Conservation (phyloP, 1,139 yeast genomes). For the Nakaseomyces kungkrabaensis region DNA sequence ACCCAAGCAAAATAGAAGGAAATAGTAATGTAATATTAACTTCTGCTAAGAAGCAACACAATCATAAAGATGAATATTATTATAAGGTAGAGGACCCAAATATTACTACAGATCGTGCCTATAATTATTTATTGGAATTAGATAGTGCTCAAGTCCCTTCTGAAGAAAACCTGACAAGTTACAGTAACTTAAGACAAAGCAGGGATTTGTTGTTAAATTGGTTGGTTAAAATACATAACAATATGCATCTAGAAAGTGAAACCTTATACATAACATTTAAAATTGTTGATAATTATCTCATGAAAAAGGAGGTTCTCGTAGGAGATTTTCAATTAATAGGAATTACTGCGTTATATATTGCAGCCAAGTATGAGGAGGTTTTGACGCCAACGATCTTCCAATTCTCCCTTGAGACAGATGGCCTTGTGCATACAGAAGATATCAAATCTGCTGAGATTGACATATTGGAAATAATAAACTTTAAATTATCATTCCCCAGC, state of each 20-base stretch:
- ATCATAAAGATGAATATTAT: neutral
- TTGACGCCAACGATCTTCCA: neutral
- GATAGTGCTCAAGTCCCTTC: neutral
- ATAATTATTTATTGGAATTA: neutral
- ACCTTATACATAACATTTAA: neutral
- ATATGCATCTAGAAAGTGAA: neutral
- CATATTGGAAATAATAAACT: neutral
- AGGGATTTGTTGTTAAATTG: neutral
- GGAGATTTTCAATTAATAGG: neutral
- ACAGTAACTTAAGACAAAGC: neutral
- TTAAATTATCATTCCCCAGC: neutral
- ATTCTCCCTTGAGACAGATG: neutral
- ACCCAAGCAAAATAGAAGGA: neutral
- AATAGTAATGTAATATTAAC: neutral
- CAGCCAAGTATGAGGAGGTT: conserved; percentile 2
- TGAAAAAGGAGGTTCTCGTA: neutral
- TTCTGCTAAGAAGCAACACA: neutral
- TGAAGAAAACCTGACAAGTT: neutral
- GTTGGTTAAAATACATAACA: neutral
- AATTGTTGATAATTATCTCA: neutral
- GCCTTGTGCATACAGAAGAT: neutral
- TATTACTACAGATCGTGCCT: neutral
- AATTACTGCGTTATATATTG: neutral
- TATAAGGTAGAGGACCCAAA: neutral
- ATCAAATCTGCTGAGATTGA: neutral